A percentile compares a stretch with the other conserved stretches of the same genome.
Evolutionary conservation across 2,329 filamentous ascomycete genomes (phyloP).

Genomic region (Colletotrichum filicis): DNA sequence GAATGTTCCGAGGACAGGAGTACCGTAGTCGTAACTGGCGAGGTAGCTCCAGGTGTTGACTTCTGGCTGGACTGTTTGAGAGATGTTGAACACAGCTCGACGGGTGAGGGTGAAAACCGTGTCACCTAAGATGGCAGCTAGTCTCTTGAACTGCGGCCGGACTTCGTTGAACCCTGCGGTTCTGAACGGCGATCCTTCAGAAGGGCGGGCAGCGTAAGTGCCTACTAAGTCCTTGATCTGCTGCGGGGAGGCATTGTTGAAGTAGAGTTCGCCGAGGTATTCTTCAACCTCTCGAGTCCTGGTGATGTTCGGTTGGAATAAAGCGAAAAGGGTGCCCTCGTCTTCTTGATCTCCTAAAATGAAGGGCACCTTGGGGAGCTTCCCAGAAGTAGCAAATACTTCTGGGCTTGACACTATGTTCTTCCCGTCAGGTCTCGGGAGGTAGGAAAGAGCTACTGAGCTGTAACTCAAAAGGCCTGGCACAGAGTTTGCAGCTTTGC

Average conservation of each 20-base stretch:
- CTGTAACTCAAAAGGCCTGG: constrained; percentile 66
- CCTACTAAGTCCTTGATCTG: constrained; percentile 60
- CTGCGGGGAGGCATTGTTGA: constrained; percentile 39
- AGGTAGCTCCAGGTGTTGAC: constrained; percentile 71
- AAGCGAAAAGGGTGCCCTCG: constrained; percentile 72
- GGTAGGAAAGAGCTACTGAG: constrained; percentile 68
- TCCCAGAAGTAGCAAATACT: constrained; percentile 54
- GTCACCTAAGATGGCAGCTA: constrained; percentile 72
- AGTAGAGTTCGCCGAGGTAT: constrained; percentile 65
- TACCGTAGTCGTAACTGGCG: constrained; percentile 67
- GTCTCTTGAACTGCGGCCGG: constrained; percentile 73
- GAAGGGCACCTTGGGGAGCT: constrained; percentile 68
- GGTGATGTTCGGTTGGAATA: constrained; percentile 69
- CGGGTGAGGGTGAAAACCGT: constrained; percentile 60
- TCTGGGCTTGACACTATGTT: constrained; percentile 66
- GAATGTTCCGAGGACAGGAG: constrained; percentile 71
- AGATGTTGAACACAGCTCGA: constrained; percentile 56
- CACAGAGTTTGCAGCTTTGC: constrained; percentile 66
- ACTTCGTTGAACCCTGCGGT: constrained; percentile 67
- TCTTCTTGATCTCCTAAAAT: constrained; percentile 74
- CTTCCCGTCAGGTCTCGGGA: constrained; percentile 69
- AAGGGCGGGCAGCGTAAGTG: constrained; percentile 61
- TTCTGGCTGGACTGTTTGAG: constrained; percentile 51
- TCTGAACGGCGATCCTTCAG: constrained; percentile 69
- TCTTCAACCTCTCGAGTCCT: constrained; percentile 59